A percentile compares a stretch with the other conserved stretches of the same genome.
These are phyloP conservation scores for Rutstroemia sp. DNA, from an alignment of 2,329 filamentous ascomycete species.

Conservation along the genomic window DNA sequence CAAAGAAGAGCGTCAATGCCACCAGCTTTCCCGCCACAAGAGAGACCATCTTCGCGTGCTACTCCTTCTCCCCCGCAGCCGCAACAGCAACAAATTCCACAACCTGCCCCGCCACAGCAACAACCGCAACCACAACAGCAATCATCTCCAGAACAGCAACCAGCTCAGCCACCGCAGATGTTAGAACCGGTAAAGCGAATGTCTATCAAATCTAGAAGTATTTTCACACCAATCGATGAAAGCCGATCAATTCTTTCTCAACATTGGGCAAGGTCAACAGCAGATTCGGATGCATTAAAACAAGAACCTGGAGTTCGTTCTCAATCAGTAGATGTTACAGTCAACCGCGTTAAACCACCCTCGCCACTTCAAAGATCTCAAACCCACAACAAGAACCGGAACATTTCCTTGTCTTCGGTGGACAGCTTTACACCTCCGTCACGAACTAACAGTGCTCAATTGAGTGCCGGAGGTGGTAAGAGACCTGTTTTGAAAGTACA, in stretches of 20 bases:
- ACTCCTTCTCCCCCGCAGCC: slow-evolving; percentile 52
- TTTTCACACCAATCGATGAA: slow-evolving; percentile 96
- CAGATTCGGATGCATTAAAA: slow-evolving; percentile 28
- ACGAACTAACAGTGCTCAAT: slow-evolving; percentile 68
- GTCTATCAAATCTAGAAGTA: slow-evolving; percentile 57
- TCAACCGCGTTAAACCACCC: slow-evolving; percentile 47
- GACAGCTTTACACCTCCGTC: slow-evolving; percentile 66
- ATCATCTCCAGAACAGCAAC: slow-evolving; percentile 33
- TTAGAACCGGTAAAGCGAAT: slow-evolving; percentile 42
- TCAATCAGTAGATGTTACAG: slow-evolving; percentile 57
- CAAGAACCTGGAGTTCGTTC: slow-evolving; percentile 38
- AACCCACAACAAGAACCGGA: slow-evolving; percentile 39
- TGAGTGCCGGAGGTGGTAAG: slow-evolving; percentile 48
- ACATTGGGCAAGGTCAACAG: slow-evolving; percentile 63
- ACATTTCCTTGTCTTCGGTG: slow-evolving; percentile 40
- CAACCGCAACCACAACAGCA: slow-evolving; percentile 34
- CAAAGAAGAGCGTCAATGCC: slow-evolving; percentile 67
- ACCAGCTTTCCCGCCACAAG: slow-evolving; percentile 58
- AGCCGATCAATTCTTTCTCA: slow-evolving; percentile 81
- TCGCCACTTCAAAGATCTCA: slow-evolving; percentile 42
- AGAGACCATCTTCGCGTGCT: slow-evolving; percentile 40
- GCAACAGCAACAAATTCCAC: slow-evolving; percentile 46
- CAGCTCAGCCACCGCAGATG: slow-evolving; percentile 42
- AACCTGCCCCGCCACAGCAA: slow-evolving; percentile 39
- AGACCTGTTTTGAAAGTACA: slow-evolving; percentile 85